These are phyloP conservation scores for Taiozyma sp. DNA, from an alignment of 1,139 yeast species.

Conservation along the genomic window DNA sequence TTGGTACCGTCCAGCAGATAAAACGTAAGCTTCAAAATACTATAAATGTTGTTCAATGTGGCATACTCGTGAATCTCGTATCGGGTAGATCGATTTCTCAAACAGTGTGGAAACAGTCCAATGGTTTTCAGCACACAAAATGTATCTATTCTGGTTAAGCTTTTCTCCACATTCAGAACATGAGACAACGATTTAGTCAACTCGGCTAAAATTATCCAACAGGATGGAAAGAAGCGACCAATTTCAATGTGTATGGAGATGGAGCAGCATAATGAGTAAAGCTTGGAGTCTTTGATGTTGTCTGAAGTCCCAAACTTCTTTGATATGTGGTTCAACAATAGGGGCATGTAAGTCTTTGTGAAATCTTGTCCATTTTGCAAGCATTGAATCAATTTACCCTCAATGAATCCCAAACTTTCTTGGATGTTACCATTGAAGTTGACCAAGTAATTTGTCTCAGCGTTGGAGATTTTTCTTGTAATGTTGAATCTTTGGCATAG, in stretches of 20 bases:
- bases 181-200: constrained; percentile 6
- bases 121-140: constrained; percentile 15
- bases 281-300: constrained; percentile 13
- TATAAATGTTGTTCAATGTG: constrained; percentile 12
- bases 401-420: constrained; percentile 12
- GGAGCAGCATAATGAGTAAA: constrained; percentile 16
- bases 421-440: constrained; percentile 10
- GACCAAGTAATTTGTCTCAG: constrained; percentile 8
- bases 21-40: constrained; percentile 5
- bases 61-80: constrained; percentile 10
- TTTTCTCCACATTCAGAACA: constrained; percentile 8
- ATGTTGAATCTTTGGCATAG: constrained; percentile 9
- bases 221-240: constrained; percentile 6
- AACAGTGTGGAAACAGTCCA: constrained; percentile 11
- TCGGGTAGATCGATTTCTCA: constrained; percentile 12
- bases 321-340: constrained; percentile 3
- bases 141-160: constrained; percentile 12
- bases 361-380: constrained; percentile 9
- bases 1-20: constrained; percentile 15
- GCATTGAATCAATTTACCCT: constrained; percentile 9
- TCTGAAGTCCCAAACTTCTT: constrained; percentile 7
- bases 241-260: constrained; percentile 16
- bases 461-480: constrained; percentile 3
- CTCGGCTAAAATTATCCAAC: constrained; percentile 15
- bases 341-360: constrained; percentile 3